A percentile compares a stretch with the other conserved stretches of the same genome.
Evolutionary conservation across 371 early-diverging fungal species (phyloP).

Genomic region (Mortierella sp.): DNA sequence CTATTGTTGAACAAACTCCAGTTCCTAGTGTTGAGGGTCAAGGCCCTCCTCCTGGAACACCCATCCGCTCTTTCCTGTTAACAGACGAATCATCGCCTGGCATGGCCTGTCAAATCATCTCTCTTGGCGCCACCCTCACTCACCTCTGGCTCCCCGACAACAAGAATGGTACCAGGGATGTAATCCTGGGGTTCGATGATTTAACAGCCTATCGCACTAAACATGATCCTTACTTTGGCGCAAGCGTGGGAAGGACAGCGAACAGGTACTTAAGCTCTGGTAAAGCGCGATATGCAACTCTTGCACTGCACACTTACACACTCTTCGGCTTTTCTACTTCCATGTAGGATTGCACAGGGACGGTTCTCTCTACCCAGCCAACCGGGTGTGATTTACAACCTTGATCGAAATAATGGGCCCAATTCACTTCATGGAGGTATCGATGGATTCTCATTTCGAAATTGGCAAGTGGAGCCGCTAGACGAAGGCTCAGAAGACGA

Average conservation of each 20-base stretch:
- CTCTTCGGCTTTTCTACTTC: not conserved
- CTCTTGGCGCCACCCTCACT: slow-evolving; percentile 62
- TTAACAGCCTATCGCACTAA: slow-evolving; percentile 51
- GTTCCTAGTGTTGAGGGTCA: slow-evolving; percentile 36
- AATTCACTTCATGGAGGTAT: slow-evolving; percentile 67
- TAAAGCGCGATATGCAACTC: not conserved
- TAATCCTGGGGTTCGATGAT: slow-evolving; percentile 67
- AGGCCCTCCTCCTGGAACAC: slow-evolving; percentile 33
- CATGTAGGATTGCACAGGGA: slow-evolving; percentile 61
- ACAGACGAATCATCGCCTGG: slow-evolving; percentile 43
- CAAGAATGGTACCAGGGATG: slow-evolving; percentile 47
- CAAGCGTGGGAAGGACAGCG: slow-evolving; percentile 61
- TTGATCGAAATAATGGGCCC: slow-evolving; percentile 63
- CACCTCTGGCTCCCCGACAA: slow-evolving; percentile 58
- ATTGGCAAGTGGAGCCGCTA: slow-evolving; percentile 51
- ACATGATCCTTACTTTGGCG: slow-evolving; percentile 64
- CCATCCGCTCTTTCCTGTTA: slow-evolving; percentile 45
- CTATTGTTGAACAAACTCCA: slow-evolving; percentile 23
- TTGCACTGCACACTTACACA: not conserved
- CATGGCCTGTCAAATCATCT: slow-evolving; percentile 46
- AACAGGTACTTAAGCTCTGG: slow-evolving; percentile 25
- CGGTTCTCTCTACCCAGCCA: slow-evolving; percentile 53
- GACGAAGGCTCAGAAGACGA: slow-evolving; percentile 32
- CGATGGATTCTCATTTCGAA: slow-evolving; percentile 58
- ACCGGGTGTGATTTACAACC: slow-evolving; percentile 51